Conservation (phyloP, 805 yeast genomes). For the Lachancea waltii region DNA sequence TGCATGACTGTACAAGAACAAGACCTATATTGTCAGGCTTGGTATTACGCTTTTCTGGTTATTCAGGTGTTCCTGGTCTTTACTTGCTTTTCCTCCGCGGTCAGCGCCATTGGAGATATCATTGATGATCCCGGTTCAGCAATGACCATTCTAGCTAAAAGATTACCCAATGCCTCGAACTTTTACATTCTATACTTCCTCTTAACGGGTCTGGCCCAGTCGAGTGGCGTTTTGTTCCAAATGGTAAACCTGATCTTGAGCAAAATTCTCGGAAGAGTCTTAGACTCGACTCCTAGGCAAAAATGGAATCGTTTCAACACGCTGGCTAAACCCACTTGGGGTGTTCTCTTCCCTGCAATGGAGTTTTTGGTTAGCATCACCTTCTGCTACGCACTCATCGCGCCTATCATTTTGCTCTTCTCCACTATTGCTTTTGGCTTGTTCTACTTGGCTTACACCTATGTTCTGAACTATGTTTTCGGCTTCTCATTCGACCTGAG, state of each 20-base stretch:
- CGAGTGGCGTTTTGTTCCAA: conserved; percentile 74
- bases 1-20: conserved; percentile 61
- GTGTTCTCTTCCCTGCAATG: conserved; percentile 72
- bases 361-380: conserved; percentile 69
- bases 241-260: conserved; percentile 65
- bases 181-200: conserved; percentile 80
- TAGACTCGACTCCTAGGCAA: conserved; percentile 87
- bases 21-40: conserved; percentile 77
- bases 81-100: conserved; percentile 75
- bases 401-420: conserved; percentile 67
- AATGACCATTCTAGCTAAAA: conserved; percentile 64
- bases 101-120: conserved; percentile 67
- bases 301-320: conserved; percentile 74
- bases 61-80: conserved; percentile 82
- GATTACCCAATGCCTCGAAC: conserved; percentile 85
- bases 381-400: conserved; percentile 69
- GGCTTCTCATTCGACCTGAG: conserved; percentile 56
- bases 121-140: conserved; percentile 60
- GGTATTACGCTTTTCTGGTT: conserved; percentile 87
- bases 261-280: conserved; percentile 58
- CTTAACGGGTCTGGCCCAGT: conserved; percentile 71
- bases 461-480: conserved; percentile 57
- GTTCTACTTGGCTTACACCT: conserved; percentile 55
- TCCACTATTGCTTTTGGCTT: conserved; percentile 52
- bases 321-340: conserved; percentile 68